Evolutionary conservation across 345 rosid species (phyloP).

Genomic region (Laguncularia racemosa): DNA sequence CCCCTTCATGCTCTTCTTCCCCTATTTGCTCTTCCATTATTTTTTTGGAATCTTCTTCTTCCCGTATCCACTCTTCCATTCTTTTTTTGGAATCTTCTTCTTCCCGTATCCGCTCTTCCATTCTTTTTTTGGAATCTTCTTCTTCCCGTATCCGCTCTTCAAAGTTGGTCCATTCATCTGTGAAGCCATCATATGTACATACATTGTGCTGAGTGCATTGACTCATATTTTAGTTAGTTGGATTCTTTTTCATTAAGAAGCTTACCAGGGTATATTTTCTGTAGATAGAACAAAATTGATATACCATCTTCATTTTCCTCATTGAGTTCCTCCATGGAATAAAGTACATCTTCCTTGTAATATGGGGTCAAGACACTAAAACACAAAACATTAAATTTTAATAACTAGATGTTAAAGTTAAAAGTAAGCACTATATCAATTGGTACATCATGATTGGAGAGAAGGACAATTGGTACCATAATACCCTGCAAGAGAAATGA

Average conservation of each 20-base stretch:
- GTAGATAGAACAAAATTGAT: conserved; percentile 65
- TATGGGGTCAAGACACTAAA: conserved; percentile 89
- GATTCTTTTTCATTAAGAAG: background rate
- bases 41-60: conserved; percentile 7
- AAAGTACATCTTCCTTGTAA: conserved; percentile 77
- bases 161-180: conserved; percentile 91
- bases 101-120: conserved; percentile 46
- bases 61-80: conserved; percentile 45
- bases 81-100: background rate
- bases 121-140: conserved; percentile 1
- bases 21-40: conserved; percentile 40
- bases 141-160: conserved; percentile 41
- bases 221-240: too few species aligned
- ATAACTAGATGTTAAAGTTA: conserved; percentile 7
- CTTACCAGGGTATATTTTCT: conserved; percentile 90
- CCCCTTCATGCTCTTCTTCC: too few species aligned
- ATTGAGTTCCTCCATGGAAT: conserved; percentile 71
- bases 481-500: too few species aligned
- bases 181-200: background rate
- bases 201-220: too few species aligned
- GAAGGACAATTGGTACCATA: too few species aligned
- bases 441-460: too few species aligned
- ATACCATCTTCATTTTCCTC: conserved; percentile 94
- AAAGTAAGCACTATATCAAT: background rate
- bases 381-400: conserved; percentile 9